Evolutionary conservation across 352 stramenopile genomes (phyloP), one percentile per base, ranked within the genome.

Genomic region (Phytophthora fragariae): DNA sequence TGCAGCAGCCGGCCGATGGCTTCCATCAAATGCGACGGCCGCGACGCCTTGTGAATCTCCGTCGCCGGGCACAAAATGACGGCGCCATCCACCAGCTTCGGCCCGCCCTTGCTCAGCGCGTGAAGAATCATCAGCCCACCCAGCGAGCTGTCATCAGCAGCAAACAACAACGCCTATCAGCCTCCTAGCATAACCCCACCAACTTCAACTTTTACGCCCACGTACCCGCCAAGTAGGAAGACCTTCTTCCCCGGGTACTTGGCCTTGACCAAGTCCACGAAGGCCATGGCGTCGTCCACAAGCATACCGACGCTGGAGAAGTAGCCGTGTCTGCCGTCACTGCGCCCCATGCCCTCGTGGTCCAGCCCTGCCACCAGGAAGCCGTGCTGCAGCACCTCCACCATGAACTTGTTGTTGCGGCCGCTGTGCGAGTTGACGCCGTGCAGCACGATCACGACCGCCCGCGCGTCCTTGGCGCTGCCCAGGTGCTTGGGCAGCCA

Each of bases 401-500:
- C 74, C 79, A 91, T 92, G 73, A 94, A 92, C 57, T 71, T 82
- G 41, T 86, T 91, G 77, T 90, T 92, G 53, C 88, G 82, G n/a
- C 81, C 86, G 63, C 86, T 93, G 74, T 95, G 88, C 47, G 85
- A 91, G 63, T 93, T 95, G 46, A 95, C 68, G 49, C 88, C 86
- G 49, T 95, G 88, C 33, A 95, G 65, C 49, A 92, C 82, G 19
- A 94, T 74, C n/a, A 95, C 79, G 6, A 95, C 78, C 9, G 81
- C 86, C 37, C 77, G 82, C 2, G 74, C 75, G 15, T 80, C 77
- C 1, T 55, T 21, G 2, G 72, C 55, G 39, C 76, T 76, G 17
- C 75, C 65, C n/a, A 87, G 49, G n/a, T 81, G 67, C 44, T 70
- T 83, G 12, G 86, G 86, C 57, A 88, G 58, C 86, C 86, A 94